These are phyloP conservation scores for Sequoia sempervirens DNA, from an alignment of 75 land plant genomes.

Conservation along the genomic window DNA sequence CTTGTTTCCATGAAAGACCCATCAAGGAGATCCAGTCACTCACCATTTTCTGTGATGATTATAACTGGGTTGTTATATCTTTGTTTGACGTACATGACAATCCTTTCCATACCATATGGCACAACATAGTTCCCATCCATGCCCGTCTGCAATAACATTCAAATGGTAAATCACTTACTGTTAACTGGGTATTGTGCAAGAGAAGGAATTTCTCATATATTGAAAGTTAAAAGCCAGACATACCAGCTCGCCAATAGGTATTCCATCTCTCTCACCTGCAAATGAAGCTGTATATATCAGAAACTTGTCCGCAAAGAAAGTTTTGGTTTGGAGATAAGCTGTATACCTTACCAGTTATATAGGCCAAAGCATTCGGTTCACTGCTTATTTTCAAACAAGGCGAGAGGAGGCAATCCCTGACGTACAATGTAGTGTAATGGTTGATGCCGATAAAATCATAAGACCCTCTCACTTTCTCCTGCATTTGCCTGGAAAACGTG, in stretches of 20 bases:
- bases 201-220: neutral
- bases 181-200: neutral
- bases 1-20: no score
- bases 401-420: neutral
- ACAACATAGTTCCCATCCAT: slow-evolving; percentile 2
- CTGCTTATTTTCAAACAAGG: neutral
- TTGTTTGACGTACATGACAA: slow-evolving; percentile 13
- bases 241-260: slow-evolving; percentile 40
- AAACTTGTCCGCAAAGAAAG: no score
- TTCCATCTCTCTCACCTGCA: slow-evolving; percentile 35
- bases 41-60: slow-evolving; percentile 32
- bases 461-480: slow-evolving; percentile 16
- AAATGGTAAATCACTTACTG: slow-evolving; percentile 12
- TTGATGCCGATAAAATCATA: slow-evolving; percentile 51
- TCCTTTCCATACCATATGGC: slow-evolving; percentile 21
- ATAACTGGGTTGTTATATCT: slow-evolving; percentile 25
- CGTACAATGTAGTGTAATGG: slow-evolving; percentile 28
- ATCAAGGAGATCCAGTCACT: no score
- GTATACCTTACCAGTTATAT: neutral
- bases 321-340: neutral
- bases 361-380: neutral
- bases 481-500: slow-evolving; percentile 7
- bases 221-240: neutral
- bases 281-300: neutral
- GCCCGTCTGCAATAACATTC: slow-evolving; percentile 9